phyloP scores from a whole-genome alignment of 768 basidiomycete species.

The Sarcodon sp. region DNA sequence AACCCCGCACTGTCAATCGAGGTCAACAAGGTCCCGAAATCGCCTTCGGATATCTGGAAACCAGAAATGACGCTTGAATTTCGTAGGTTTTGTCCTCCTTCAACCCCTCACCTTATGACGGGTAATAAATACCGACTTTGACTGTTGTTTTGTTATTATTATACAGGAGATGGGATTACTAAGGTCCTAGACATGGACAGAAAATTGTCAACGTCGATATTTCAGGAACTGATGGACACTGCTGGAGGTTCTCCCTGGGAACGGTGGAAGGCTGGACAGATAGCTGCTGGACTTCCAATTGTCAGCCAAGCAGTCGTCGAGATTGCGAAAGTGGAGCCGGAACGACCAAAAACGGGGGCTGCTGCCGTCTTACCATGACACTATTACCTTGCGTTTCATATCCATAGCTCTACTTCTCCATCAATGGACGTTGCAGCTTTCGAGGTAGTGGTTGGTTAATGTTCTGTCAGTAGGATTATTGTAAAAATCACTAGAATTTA shows the following conservation, averaged over 20 bases:
- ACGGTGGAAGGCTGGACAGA: conserved; percentile 35
- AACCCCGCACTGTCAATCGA: conserved; percentile 57
- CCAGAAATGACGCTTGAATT: conserved; percentile 52
- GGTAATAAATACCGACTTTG: neutral
- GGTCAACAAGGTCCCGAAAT: conserved; percentile 42
- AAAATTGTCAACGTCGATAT: conserved; percentile 59
- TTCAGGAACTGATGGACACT: conserved; percentile 57
- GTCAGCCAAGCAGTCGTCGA: conserved; percentile 14
- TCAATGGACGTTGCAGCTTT: no score
- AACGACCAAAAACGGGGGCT: conserved; percentile 22
- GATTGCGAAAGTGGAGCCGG: conserved; percentile 8
- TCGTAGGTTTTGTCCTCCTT: conserved; percentile 29
- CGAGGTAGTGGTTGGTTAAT: no score
- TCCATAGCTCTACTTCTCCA: no score
- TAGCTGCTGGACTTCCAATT: conserved; percentile 32
- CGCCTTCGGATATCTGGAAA: conserved; percentile 38
- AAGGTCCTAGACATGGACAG: conserved; percentile 40
- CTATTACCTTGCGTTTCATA: no score
- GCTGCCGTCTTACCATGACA: conserved; percentile 24
- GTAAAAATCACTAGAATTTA: no score
- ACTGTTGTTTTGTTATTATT: neutral
- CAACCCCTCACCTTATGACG: neutral
- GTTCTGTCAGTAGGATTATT: no score
- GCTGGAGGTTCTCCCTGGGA: conserved; percentile 52
- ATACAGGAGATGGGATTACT: conserved; percentile 35